phyloP scores from a whole-genome alignment of 805 yeast species.

The Huiozyma sinensis region DNA sequence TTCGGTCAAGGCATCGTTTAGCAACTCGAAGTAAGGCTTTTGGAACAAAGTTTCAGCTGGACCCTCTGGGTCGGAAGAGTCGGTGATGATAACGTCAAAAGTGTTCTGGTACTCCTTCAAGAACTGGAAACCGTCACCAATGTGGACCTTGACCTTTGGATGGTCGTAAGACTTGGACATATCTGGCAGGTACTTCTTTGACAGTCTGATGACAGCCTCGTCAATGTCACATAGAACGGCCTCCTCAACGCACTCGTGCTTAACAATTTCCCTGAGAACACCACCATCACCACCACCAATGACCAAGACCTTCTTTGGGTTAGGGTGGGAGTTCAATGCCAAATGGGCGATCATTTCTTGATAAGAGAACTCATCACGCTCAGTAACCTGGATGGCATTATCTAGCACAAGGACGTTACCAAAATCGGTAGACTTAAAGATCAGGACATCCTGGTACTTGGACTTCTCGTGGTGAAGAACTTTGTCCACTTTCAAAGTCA shows the following conservation, averaged over 20 bases:
- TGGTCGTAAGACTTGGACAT: slow-evolving; percentile 77
- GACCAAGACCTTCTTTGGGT: slow-evolving; percentile 87
- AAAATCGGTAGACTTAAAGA: slow-evolving; percentile 85
- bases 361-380: slow-evolving; percentile 93
- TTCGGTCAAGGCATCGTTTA: slow-evolving; percentile 79
- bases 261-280: slow-evolving; percentile 87
- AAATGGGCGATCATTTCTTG: slow-evolving; percentile 97
- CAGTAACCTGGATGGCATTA: slow-evolving; percentile 92
- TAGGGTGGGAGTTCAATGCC: slow-evolving; percentile 85
- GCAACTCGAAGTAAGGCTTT: slow-evolving; percentile 77
- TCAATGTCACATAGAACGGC: slow-evolving; percentile 93
- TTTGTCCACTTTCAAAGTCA: slow-evolving; percentile 81
- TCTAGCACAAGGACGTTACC: slow-evolving; percentile 94
- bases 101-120: slow-evolving; percentile 72
- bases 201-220: slow-evolving; percentile 78
- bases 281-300: slow-evolving; percentile 99
- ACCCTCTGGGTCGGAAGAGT: slow-evolving; percentile 97
- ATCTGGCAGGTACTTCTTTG: slow-evolving; percentile 79
- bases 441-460: slow-evolving; percentile 85
- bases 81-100: slow-evolving; percentile 92
- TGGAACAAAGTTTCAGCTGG: slow-evolving; percentile 94
- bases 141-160: slow-evolving; percentile 82
- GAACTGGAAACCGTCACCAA: slow-evolving; percentile 97
- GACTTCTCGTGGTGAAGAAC: slow-evolving; percentile 78
- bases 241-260: slow-evolving; percentile 77